These are phyloP conservation scores for Berkeleyomyces basicola DNA, from an alignment of 2,329 filamentous ascomycete species.

Conservation along the genomic window DNA sequence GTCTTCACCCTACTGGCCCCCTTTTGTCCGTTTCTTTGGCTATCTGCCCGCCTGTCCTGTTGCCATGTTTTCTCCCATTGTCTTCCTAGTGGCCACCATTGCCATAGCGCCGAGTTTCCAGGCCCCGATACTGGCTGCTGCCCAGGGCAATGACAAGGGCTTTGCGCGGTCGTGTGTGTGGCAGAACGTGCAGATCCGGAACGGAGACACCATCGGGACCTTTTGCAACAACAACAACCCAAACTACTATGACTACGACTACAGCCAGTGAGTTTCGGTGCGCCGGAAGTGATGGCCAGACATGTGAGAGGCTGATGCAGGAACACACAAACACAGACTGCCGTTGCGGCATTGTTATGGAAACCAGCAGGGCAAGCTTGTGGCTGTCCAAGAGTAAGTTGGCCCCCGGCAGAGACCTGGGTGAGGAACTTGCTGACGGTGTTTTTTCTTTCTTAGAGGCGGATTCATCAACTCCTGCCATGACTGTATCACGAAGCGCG, in stretches of 20 bases:
- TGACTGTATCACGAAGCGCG: background rate
- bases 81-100: background rate
- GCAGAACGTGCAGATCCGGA: conserved; percentile 6
- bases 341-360: conserved; percentile 4
- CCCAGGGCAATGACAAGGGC: background rate
- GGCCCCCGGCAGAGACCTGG: no score
- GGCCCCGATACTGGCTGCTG: background rate
- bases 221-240: conserved; percentile 10
- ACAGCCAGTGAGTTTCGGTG: background rate
- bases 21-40: background rate
- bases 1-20: background rate
- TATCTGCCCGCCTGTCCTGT: background rate
- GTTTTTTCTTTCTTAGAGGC: background rate
- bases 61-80: background rate
- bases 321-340: background rate
- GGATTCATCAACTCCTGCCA: conserved; percentile 5
- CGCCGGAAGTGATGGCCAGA: background rate
- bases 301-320: background rate
- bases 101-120: background rate
- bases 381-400: background rate
- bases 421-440: background rate
- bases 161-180: conserved; percentile 6
- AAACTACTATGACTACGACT: conserved; percentile 6
- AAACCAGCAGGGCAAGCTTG: conserved; percentile 5
- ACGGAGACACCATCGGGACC: conserved; percentile 3